Evolutionary conservation across 2,329 filamentous ascomycete genomes (phyloP), one percentile per base, ranked within the genome.

Genomic region (Cercospora janseana): DNA sequence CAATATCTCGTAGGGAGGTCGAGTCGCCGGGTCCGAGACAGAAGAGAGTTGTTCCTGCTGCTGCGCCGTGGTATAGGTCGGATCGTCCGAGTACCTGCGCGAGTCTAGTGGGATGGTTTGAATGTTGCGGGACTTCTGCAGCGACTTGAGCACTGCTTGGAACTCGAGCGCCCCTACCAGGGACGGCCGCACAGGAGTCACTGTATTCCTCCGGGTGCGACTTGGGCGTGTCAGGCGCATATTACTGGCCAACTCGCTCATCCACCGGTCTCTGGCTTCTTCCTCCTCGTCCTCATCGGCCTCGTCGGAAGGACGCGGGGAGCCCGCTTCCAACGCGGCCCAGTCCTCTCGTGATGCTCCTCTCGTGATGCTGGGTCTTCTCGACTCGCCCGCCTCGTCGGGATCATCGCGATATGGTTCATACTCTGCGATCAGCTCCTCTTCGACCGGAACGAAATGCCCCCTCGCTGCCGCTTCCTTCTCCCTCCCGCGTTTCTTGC

Each of bases 131-230:
- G 89, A 87, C 57, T 84, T 87, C 62, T 94, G 85, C 49, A 98
- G 72, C 2, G 90, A 90, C n/a, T 88, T 86, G 37, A 98, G 74
- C 3, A 95, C 86, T 2, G 92, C 92, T 60, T 91, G 81, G 62
- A 98, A 98, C 70, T 98, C 93, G 50, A 98, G 75, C 6, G 88
- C 93, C 34, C 93, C 93, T 3, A 98, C 86, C 38, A 98, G 74
- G 73, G 93, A 97, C 1, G 93, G 92, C 34, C 93, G 80, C 55
- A 98, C 96, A 0, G 90, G 87, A 5, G 85, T 92, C 54, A 91
- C 79, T 2, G 88, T 82, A 38, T 78, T 89, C 57, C 85, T 85
- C 58, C 86, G 82, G 56, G 83, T 79, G 35, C 78, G 78, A 38
- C 75, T 74, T 1, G 87, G 82, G 16, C 89, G 81, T 58, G 83